Percentiles rank a stretch among this genome's conserved stretches.
Evolutionary conservation across 768 basidiomycete species (phyloP).

Genomic region (Calocybe cyanea): DNA sequence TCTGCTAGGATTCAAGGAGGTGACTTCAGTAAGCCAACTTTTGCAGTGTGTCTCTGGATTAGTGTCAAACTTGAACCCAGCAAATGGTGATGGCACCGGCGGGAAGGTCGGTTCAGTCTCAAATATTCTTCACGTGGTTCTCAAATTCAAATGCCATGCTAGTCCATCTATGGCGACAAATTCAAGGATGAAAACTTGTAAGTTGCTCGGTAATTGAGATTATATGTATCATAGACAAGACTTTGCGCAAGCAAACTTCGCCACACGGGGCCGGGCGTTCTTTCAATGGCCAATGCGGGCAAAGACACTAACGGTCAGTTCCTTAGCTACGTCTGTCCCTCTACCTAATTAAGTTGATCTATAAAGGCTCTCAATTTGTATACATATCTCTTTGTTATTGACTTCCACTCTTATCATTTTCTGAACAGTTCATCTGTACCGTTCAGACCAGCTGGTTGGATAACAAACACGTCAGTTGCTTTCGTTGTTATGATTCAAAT

Average conservation of each 20-base stretch:
- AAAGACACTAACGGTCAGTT: conserved; percentile 85
- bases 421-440: conserved; percentile 84
- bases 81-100: conserved; percentile 84
- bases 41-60: conserved; percentile 3
- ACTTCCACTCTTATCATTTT: background rate
- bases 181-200: conserved; percentile 98
- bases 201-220: conserved; percentile 24
- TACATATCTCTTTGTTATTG: conserved; percentile 21
- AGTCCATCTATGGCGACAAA: conserved; percentile 88
- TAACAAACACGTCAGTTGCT: conserved; percentile 67
- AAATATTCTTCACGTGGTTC: background rate
- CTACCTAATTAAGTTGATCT: conserved; percentile 6
- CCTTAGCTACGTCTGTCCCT: background rate
- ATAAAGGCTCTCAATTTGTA: conserved; percentile 80
- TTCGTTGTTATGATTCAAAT: background rate
- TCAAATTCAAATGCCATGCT: background rate
- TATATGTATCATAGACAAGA: background rate
- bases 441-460: conserved; percentile 87
- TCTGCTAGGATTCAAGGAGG: conserved; percentile 87
- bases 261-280: conserved; percentile 82
- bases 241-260: conserved; percentile 74
- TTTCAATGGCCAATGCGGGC: conserved; percentile 95
- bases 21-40: conserved; percentile 81
- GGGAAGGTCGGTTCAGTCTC: conserved; percentile 65
- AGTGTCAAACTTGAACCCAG: conserved; percentile 32